Evolutionary conservation across 495 filamentous ascomycete genomes (phyloP), one percentile per base, ranked within the genome.

Genomic region (Neurospora sp.): DNA sequence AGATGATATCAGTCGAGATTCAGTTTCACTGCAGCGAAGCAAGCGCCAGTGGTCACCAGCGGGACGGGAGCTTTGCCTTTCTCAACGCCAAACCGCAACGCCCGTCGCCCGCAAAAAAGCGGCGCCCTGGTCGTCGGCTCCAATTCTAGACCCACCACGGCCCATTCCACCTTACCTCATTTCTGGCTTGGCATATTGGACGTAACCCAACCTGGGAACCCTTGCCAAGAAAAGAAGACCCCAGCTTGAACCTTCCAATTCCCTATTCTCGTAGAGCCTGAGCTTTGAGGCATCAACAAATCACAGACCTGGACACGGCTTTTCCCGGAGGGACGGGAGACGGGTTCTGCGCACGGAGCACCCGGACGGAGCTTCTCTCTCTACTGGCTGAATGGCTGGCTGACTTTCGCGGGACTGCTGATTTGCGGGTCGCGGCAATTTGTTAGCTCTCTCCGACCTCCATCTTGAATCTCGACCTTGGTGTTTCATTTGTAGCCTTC

Each of bases 351-450:
- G 53, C 53, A 61, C 53, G 53, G 53, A 61, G 53, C 53, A 61
- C 53, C 69, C 69, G 27, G 70, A 44, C 69, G 27, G 70, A 44
- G 69, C 69, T 45, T 31, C 69, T 42, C 16, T 70, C n/a, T 59
- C 42, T 53, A 68, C 53, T 68, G 70, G 31, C 45, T 65, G 37
- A 22, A 31, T 72, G 47, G 35, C 68, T 59, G 71, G 71, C 59
- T 72, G 71, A 40, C 69, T 72, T 68, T 44, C 53, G 44, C 44
- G 22, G 27, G 53, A 1, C 12, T 61, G 53, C 53, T 61, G 53
- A 61, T 61, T 61, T 61, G 53, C 53, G 53, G 53, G 53, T 61
- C 53, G 53, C 53, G 53, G 53, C 53, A 61, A 61, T 61, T 61
- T 61, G 53, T 61, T 61, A 61, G 53, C 53, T 61, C 53, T 61